These are phyloP conservation scores for Pyrenochaeta sp. DNA, from an alignment of 2,329 filamentous ascomycete genomes.

Conservation along the genomic window DNA sequence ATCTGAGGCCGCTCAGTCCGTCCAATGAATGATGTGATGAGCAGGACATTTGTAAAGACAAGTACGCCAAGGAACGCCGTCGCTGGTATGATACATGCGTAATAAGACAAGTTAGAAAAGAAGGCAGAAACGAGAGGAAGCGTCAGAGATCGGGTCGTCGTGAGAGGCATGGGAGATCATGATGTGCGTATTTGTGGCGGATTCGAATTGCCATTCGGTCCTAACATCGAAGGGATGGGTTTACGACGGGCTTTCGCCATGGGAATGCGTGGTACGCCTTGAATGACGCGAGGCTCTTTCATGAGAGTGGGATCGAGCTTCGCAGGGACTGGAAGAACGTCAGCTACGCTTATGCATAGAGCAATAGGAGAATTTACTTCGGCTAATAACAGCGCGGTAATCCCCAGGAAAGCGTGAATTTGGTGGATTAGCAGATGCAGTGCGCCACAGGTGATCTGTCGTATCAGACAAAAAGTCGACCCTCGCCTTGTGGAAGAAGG, in stretches of 20 bases:
- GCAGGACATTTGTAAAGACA: neutral
- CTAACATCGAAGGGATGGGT: conserved; percentile 56
- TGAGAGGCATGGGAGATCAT: conserved; percentile 30
- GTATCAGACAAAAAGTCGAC: conserved; percentile 73
- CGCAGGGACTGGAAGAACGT: conserved; percentile 72
- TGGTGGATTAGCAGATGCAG: conserved; percentile 66
- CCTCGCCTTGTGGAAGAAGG: conserved; percentile 68
- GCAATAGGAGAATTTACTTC: conserved; percentile 62
- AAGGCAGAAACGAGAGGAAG: conserved; percentile 18
- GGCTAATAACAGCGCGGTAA: conserved; percentile 59
- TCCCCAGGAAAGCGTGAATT: conserved; percentile 64
- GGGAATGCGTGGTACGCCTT: conserved; percentile 77
- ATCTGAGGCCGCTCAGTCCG: conserved; percentile 15
- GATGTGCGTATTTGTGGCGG: conserved; percentile 36
- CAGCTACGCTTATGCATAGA: conserved; percentile 41
- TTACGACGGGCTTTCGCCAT: conserved; percentile 59
- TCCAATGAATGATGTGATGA: conserved; percentile 10
- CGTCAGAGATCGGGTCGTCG: conserved; percentile 28
- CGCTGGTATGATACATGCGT: conserved; percentile 45
- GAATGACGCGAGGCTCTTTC: conserved; percentile 89
- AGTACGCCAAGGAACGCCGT: conserved; percentile 38
- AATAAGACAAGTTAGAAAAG: conserved; percentile 13
- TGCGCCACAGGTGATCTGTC: conserved; percentile 81
- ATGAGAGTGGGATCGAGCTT: conserved; percentile 87
- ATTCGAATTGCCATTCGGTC: conserved; percentile 35